A percentile compares a stretch with the other conserved stretches of the same genome.
These are phyloP conservation scores for Colletotrichum navitas DNA, from an alignment of 2,329 filamentous ascomycete species.

Conservation along the genomic window DNA sequence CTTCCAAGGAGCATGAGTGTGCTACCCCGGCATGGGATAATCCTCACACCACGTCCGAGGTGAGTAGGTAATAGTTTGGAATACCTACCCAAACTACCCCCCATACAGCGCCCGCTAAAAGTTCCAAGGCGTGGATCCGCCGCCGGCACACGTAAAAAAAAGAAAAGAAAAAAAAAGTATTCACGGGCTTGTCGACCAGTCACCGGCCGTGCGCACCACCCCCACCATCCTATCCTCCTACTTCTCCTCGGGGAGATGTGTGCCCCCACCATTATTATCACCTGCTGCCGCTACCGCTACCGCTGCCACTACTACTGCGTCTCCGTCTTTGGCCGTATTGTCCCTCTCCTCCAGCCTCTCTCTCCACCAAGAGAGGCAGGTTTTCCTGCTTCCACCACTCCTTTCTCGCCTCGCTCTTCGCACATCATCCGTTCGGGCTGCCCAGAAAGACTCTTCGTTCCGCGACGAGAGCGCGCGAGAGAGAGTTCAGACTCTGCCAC, in stretches of 20 bases:
- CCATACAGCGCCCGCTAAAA: too few relatives aligned
- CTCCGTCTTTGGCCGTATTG: conserved; percentile 13
- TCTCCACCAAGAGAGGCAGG: conserved; percentile 40
- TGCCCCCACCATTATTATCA: conserved; percentile 38
- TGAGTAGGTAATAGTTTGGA: neutral
- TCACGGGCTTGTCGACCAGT: conserved; percentile 27
- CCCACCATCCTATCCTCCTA: neutral
- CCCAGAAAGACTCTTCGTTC: neutral
- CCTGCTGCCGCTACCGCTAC: conserved; percentile 15
- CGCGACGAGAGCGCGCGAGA: neutral
- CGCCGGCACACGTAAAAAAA: conserved; percentile 10
- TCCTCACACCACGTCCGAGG: conserved; percentile 8
- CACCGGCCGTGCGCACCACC: conserved; percentile 9
- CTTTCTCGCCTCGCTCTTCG: conserved; percentile 1
- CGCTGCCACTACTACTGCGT: conserved; percentile 1
- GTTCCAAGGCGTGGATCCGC: conserved; percentile 28
- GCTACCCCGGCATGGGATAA: conserved; percentile 17
- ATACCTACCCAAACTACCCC: too few relatives aligned
- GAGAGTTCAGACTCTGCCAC: neutral
- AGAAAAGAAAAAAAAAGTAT: conserved; percentile 20
- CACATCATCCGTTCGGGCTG: neutral
- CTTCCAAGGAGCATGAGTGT: conserved; percentile 1
- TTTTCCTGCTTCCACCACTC: conserved; percentile 33
- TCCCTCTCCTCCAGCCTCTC: conserved; percentile 30
- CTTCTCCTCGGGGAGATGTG: conserved; percentile 18